Conservation (phyloP, 2,329 filamentous ascomycete genomes). For the Pestalotiopsis sp. region DNA sequence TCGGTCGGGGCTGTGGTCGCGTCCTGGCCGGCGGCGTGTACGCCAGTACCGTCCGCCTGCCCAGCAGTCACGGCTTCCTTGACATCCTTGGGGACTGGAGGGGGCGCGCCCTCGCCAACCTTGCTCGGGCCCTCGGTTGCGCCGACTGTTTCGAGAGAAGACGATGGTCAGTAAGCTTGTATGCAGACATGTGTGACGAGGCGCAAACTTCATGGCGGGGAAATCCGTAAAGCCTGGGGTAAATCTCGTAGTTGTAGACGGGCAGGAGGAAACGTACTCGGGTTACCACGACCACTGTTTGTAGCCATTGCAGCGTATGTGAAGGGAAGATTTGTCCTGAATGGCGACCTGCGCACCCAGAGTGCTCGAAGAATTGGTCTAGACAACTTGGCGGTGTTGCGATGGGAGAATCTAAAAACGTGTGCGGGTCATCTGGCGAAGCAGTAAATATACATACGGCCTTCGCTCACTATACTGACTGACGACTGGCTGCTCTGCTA, state of each 20-base stretch:
- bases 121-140: conserved; percentile 45
- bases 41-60: conserved; percentile 30
- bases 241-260: background rate
- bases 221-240: background rate
- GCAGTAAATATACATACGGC: background rate
- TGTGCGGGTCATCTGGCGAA: conserved; percentile 7
- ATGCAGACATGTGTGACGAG: background rate
- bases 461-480: background rate
- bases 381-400: conserved; percentile 44
- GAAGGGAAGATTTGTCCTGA: conserved; percentile 43
- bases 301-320: conserved; percentile 59
- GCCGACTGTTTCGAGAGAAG: conserved; percentile 28
- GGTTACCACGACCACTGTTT: conserved; percentile 54
- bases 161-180: background rate
- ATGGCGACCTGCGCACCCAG: conserved; percentile 58
- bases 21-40: conserved; percentile 41
- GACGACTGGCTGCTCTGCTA: background rate
- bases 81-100: conserved; percentile 41
- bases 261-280: conserved; percentile 22
- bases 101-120: conserved; percentile 35
- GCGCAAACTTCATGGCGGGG: background rate
- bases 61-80: conserved; percentile 42
- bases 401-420: background rate
- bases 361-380: conserved; percentile 57
- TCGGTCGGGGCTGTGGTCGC: conserved; percentile 36